Evolutionary conservation across 495 filamentous ascomycete species (phyloP).

Genomic region (Penicillium alfredii): DNA sequence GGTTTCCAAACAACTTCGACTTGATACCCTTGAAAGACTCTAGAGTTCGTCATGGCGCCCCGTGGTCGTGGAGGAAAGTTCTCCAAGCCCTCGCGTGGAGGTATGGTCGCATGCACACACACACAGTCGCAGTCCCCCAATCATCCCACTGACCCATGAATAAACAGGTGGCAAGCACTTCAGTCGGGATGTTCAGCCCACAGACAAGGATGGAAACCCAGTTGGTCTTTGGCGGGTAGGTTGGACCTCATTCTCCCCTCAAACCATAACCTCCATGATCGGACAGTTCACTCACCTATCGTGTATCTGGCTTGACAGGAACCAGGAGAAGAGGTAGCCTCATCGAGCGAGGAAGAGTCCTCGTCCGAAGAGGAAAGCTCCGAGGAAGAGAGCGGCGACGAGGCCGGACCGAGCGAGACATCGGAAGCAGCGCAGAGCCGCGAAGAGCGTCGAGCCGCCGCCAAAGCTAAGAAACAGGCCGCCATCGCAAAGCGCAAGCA

Average conservation of each 20-base stretch:
- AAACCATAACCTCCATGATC: not conserved
- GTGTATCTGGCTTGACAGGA: slow-evolving; percentile 43
- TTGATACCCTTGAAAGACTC: too few species aligned
- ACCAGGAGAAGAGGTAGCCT: slow-evolving; percentile 35
- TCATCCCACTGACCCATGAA: slow-evolving; percentile 1
- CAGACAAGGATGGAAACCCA: slow-evolving; percentile 76
- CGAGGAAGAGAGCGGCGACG: slow-evolving; percentile 37
- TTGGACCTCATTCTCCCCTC: slow-evolving; percentile 5
- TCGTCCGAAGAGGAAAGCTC: slow-evolving; percentile 37
- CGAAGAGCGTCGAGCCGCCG: slow-evolving; percentile 79
- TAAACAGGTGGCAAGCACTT: slow-evolving; percentile 82
- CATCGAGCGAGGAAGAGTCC: slow-evolving; percentile 39
- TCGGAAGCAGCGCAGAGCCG: slow-evolving; percentile 57
- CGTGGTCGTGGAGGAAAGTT: slow-evolving; percentile 85
- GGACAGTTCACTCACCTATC: too few species aligned
- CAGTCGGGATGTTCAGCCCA: slow-evolving; percentile 78
- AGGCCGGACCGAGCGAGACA: slow-evolving; percentile 21
- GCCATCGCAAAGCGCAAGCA: slow-evolving; percentile 67
- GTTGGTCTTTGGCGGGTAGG: slow-evolving; percentile 71
- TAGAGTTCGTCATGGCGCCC: slow-evolving; percentile 39
- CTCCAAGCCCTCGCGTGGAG: slow-evolving; percentile 86
- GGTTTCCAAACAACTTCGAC: too few species aligned
- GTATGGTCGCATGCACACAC: slow-evolving; percentile 42
- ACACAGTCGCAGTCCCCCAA: slow-evolving; percentile 1
- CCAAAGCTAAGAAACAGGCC: slow-evolving; percentile 87